Evolutionary conservation across 1,139 yeast genomes (phyloP).

Genomic region (Scheffersomyces lignicola): DNA sequence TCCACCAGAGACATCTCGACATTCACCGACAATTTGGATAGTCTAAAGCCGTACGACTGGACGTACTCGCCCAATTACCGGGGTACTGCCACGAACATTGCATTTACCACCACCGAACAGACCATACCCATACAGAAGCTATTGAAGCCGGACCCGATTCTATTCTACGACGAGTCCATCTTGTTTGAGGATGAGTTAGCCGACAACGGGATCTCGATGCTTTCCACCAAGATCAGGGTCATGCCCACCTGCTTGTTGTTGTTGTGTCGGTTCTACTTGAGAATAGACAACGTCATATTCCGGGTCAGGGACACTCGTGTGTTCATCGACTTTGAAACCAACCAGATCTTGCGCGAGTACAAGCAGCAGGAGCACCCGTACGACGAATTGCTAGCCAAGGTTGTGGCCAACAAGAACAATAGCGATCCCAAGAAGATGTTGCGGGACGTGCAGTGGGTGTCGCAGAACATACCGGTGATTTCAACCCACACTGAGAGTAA

Average conservation of each 20-base stretch:
- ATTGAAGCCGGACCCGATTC: constrained; percentile 76
- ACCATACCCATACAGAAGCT: constrained; percentile 70
- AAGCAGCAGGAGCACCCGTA: constrained; percentile 72
- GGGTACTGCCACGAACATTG: constrained; percentile 48
- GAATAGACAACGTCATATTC: constrained; percentile 88
- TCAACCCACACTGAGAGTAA: constrained; percentile 2
- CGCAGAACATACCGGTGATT: constrained; percentile 53
- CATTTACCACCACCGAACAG: constrained; percentile 22
- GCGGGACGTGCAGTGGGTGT: constrained; percentile 84
- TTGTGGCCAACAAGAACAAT: constrained; percentile 31
- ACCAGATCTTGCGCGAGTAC: constrained; percentile 71
- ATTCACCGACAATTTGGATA: constrained; percentile 40
- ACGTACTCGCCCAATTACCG: constrained; percentile 81
- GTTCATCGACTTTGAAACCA: constrained; percentile 72
- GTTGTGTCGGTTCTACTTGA: constrained; percentile 72
- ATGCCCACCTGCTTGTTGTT: constrained; percentile 81
- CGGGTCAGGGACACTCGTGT: constrained; percentile 83
- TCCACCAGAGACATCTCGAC: constrained; percentile 30
- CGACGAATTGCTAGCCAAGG: constrained; percentile 47
- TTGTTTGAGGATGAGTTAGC: constrained; percentile 94
- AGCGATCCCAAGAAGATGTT: constrained; percentile 74
- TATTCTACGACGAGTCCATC: constrained; percentile 85
- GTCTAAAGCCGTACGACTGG: constrained; percentile 87
- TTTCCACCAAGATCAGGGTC: constrained; percentile 79
- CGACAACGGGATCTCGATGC: constrained; percentile 86